Evolutionary conservation across 164 flowering plant species (phyloP).

Genomic region (Akebia trifoliata): DNA sequence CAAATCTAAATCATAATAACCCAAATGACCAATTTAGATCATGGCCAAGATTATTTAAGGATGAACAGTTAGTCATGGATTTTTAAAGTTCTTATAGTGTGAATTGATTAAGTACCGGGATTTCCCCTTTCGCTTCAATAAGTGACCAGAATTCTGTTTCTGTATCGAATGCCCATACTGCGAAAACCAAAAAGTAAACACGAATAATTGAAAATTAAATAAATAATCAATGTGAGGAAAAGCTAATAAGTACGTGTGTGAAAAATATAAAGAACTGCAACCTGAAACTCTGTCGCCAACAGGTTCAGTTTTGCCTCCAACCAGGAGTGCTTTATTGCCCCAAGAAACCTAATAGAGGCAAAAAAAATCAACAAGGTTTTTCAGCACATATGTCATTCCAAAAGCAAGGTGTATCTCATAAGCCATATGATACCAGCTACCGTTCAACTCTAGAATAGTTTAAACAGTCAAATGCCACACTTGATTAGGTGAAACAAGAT

Average conservation of each 20-base stretch:
- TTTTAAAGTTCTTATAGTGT: no score
- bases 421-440: not conserved
- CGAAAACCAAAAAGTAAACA: conserved; percentile 17
- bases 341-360: conserved; percentile 64
- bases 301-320: conserved; percentile 89
- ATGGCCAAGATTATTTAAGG: not conserved
- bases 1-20: not conserved
- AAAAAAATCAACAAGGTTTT: conserved; percentile 13
- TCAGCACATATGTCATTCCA: conserved; percentile 8
- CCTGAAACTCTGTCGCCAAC: conserved; percentile 77
- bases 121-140: conserved; percentile 89
- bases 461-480: not conserved
- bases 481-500: no score
- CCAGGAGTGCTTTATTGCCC: conserved; percentile 79
- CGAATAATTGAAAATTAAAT: not conserved
- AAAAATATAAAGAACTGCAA: conserved; percentile 13
- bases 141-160: conserved; percentile 94
- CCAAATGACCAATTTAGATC: not conserved
- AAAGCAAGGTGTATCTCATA: no score
- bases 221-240: conserved; percentile 1
- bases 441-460: not conserved
- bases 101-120: conserved; percentile 59
- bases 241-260: no score
- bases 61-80: no score
- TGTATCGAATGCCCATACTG: conserved; percentile 93